phyloP scores from a whole-genome alignment of 176 grass and related monocot species.

The Sorghum bicolor region Sorghum_bicolor_NCBIv3 NC_012870.2:58283001-58283500 shows the following conservation, averaged over 20 bases:
- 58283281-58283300: slow-evolving; percentile 54
- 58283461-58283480: slow-evolving; percentile 64
- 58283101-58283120: slow-evolving; percentile 68
- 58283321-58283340: slow-evolving; percentile 80
- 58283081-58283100: slow-evolving; percentile 82
- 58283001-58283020: slow-evolving; percentile 94
- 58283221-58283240: slow-evolving; percentile 71
- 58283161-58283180: slow-evolving; percentile 87
- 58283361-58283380: slow-evolving; percentile 84
- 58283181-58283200: slow-evolving; percentile 65
- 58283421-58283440: slow-evolving; percentile 87
- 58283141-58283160: slow-evolving; percentile 91
- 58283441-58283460: slow-evolving; percentile 48
- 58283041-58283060: slow-evolving; percentile 90
- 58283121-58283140: slow-evolving; percentile 75
- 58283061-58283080: slow-evolving; percentile 77
- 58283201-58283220: slow-evolving; percentile 98
- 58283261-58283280: slow-evolving; percentile 87
- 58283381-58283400: slow-evolving; percentile 92
- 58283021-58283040: slow-evolving; percentile 77
- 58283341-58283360: slow-evolving; percentile 79
- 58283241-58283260: slow-evolving; percentile 80
- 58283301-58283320: slow-evolving; percentile 80
- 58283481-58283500: slow-evolving; percentile 74
- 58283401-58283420: slow-evolving; percentile 82